Evolutionary conservation across 2,329 filamentous ascomycete species (phyloP).

Genomic region (Pseudogymnoascus sp.): DNA sequence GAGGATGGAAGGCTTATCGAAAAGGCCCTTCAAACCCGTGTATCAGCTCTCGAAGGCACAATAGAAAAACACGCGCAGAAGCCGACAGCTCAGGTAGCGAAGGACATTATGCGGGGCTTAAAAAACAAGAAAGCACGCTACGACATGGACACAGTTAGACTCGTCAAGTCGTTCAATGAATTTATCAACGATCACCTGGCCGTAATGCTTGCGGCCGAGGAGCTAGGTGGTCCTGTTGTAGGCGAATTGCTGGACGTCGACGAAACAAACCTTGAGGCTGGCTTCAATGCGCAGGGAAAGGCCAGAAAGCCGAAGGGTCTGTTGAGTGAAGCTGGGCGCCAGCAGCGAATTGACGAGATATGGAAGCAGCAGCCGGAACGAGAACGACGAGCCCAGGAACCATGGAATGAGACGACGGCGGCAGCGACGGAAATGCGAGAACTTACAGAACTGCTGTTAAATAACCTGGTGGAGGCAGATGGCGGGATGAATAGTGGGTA

Average conservation of each 20-base stretch:
- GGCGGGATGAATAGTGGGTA: slow-evolving; percentile 50
- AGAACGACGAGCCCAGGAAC: slow-evolving; percentile 14
- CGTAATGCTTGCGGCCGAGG: slow-evolving; percentile 71
- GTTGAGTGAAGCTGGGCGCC: slow-evolving; percentile 41
- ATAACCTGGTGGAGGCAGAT: slow-evolving; percentile 45
- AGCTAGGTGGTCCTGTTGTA: slow-evolving; percentile 73
- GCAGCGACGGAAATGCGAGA: slow-evolving; percentile 52
- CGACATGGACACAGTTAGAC: slow-evolving; percentile 48
- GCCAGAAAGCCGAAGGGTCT: slow-evolving; percentile 39
- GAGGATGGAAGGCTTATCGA: slow-evolving; percentile 49
- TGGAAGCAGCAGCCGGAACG: slow-evolving; percentile 34
- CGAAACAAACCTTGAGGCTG: slow-evolving; percentile 49
- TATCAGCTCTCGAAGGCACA: slow-evolving; percentile 49
- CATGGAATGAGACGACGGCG: slow-evolving; percentile 29
- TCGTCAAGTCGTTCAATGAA: slow-evolving; percentile 55
- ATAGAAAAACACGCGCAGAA: slow-evolving; percentile 49
- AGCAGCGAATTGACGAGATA: slow-evolving; percentile 56
- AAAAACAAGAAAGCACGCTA: slow-evolving; percentile 50
- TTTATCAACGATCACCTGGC: slow-evolving; percentile 68
- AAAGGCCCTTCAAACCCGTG: slow-evolving; percentile 45
- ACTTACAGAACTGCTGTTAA: slow-evolving; percentile 52
- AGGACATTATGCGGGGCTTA: slow-evolving; percentile 54
- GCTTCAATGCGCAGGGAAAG: slow-evolving; percentile 53
- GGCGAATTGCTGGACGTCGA: slow-evolving; percentile 62
- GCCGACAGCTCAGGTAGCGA: slow-evolving; percentile 51